phyloP scores from a whole-genome alignment of 169 alveolate genomes.

The Cryptosporidium tyzzeri region DNA sequence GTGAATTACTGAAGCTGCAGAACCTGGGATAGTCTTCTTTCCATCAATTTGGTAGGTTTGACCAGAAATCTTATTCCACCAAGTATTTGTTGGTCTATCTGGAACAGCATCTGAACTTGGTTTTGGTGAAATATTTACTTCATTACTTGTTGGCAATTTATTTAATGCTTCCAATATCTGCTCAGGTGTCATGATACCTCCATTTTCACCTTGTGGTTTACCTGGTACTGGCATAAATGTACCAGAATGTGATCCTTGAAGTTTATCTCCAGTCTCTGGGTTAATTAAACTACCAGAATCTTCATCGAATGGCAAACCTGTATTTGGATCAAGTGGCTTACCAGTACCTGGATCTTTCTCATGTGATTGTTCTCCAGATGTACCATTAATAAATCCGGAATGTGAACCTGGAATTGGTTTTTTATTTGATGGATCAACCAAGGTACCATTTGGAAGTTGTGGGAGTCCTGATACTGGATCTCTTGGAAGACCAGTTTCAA shows the following conservation, averaged over 20 bases:
- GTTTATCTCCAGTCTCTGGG: conserved; percentile 52
- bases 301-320: conserved; percentile 70
- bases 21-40: conserved; percentile 60
- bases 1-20: conserved; percentile 46
- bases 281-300: conserved; percentile 35
- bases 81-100: conserved; percentile 59
- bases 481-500: conserved; percentile 57
- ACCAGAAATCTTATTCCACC: conserved; percentile 64
- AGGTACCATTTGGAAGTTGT: conserved; percentile 61
- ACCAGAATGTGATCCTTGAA: conserved; percentile 70
- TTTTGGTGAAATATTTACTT: conserved; percentile 34
- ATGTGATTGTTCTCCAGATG: conserved; percentile 40
- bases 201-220: conserved; percentile 59
- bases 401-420: conserved; percentile 72
- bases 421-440: conserved; percentile 71
- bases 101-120: conserved; percentile 52
- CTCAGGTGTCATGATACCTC: conserved; percentile 68
- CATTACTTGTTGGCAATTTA: conserved; percentile 15
- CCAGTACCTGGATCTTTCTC: conserved; percentile 53
- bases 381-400: conserved; percentile 64
- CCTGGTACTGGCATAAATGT: conserved; percentile 71
- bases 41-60: conserved; percentile 20
- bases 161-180: conserved; percentile 39
- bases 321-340: conserved; percentile 68
- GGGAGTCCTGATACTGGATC: conserved; percentile 74